Conservation (phyloP, 805 yeast genomes). For the Starmerella gropengiesseri region DNA sequence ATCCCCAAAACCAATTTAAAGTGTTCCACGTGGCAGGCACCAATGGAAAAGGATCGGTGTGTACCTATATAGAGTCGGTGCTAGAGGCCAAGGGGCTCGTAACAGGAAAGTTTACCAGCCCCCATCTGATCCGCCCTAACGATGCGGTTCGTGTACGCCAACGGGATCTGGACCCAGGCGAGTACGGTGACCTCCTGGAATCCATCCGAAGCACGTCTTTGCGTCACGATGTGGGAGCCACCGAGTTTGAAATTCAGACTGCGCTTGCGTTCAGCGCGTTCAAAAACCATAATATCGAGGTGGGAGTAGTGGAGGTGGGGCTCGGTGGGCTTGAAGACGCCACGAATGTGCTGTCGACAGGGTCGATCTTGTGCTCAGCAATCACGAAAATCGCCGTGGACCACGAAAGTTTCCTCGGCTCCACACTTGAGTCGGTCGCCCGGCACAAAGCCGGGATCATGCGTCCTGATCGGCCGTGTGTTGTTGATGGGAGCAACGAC, state of each 20-base stretch:
- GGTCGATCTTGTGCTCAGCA: constrained; percentile 50
- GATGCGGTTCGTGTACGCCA: constrained; percentile 68
- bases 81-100: constrained; percentile 38
- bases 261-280: constrained; percentile 78
- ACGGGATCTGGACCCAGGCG: constrained; percentile 37
- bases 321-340: constrained; percentile 85
- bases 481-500: constrained; percentile 61
- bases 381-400: constrained; percentile 81
- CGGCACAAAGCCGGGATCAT: constrained; percentile 79
- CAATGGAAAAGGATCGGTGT: constrained; percentile 90
- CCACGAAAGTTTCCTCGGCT: constrained; percentile 69
- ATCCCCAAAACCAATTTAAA: constrained; percentile 54
- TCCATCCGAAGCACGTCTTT: constrained; percentile 36
- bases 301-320: constrained; percentile 89
- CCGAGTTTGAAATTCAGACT: constrained; percentile 81
- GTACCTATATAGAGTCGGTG: constrained; percentile 66
- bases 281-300: constrained; percentile 43
- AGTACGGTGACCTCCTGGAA: constrained; percentile 39
- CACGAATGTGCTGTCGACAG: constrained; percentile 49
- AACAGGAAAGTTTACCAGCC: constrained; percentile 80
- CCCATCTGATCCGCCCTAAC: constrained; percentile 62
- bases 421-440: constrained; percentile 55
- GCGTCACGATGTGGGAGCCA: constrained; percentile 45
- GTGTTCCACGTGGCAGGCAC: constrained; percentile 94
- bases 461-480: constrained; percentile 47